These are phyloP conservation scores for Tricholoma sp. DNA, from an alignment of 768 basidiomycete genomes.

Conservation along the genomic window DNA sequence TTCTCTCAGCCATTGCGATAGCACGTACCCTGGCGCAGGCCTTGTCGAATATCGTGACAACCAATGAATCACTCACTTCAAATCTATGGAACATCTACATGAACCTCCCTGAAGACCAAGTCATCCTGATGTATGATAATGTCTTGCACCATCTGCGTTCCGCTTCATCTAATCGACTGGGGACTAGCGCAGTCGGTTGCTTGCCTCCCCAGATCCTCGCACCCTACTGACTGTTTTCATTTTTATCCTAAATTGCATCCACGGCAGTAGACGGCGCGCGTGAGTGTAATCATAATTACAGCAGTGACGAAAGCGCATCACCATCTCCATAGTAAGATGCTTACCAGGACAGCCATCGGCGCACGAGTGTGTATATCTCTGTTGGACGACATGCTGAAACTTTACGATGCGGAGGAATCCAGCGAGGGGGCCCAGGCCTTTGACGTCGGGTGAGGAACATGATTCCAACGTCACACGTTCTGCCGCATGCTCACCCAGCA, in stretches of 20 bases:
- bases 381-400: constrained; percentile 65
- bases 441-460: constrained; percentile 58
- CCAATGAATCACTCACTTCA: constrained; percentile 54
- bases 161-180: constrained; percentile 12
- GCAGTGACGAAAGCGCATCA: not conserved
- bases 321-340: constrained; percentile 37
- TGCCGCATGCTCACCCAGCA: constrained; percentile 6
- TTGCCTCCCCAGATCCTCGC: constrained; percentile 60
- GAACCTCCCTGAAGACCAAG: constrained; percentile 65
- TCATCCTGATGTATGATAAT: constrained; percentile 62
- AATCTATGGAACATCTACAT: constrained; percentile 63
- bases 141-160: constrained; percentile 2
- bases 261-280: constrained; percentile 52
- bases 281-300: constrained; percentile 27
- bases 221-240: constrained; percentile 60
- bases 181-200: constrained; percentile 41
- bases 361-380: constrained; percentile 62
- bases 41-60: constrained; percentile 80
- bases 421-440: constrained; percentile 66
- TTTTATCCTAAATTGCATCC: constrained; percentile 68
- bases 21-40: constrained; percentile 72
- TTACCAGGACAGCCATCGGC: constrained; percentile 51
- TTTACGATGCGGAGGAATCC: constrained; percentile 64
- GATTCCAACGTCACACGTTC: constrained; percentile 3
- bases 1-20: constrained; percentile 49